phyloP scores from a whole-genome alignment of 345 rosid species.

The Eucalyptus guilfoylei region DNA sequence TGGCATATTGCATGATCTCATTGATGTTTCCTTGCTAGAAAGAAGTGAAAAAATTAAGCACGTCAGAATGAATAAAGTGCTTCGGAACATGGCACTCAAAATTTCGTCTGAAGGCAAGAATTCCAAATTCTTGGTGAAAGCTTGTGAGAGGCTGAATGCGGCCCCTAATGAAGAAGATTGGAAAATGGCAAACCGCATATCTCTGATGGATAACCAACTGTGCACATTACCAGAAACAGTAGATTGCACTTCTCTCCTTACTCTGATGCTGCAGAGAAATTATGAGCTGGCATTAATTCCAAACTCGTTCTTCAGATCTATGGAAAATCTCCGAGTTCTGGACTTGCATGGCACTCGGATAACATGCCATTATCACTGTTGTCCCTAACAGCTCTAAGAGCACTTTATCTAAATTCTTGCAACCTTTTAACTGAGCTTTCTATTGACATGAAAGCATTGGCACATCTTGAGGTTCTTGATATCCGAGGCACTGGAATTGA shows the following conservation, averaged over 20 bases:
- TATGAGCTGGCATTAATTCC: not conserved
- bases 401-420: slow-evolving; percentile 16
- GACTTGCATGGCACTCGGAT: slow-evolving; percentile 7
- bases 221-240: not conserved
- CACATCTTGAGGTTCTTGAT: slow-evolving; percentile 7
- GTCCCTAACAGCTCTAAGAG: not conserved
- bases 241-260: not conserved
- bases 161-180: not conserved
- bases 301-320: not conserved
- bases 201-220: slow-evolving; percentile 6
- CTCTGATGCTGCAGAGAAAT: slow-evolving; percentile 4
- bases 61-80: not conserved
- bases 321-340: slow-evolving; percentile 12
- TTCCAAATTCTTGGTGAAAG: not conserved
- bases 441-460: not conserved
- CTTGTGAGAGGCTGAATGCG: not conserved
- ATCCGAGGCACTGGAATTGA: not conserved
- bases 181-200: slow-evolving; percentile 3
- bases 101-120: not conserved
- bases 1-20: slow-evolving; percentile 4
- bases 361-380: slow-evolving; percentile 2
- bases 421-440: slow-evolving; percentile 1
- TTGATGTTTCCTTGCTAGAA: not conserved
- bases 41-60: not conserved
- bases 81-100: slow-evolving; percentile 3